phyloP scores from a whole-genome alignment of 169 alveolate genomes.

The Cytauxzoon felis region DNA sequence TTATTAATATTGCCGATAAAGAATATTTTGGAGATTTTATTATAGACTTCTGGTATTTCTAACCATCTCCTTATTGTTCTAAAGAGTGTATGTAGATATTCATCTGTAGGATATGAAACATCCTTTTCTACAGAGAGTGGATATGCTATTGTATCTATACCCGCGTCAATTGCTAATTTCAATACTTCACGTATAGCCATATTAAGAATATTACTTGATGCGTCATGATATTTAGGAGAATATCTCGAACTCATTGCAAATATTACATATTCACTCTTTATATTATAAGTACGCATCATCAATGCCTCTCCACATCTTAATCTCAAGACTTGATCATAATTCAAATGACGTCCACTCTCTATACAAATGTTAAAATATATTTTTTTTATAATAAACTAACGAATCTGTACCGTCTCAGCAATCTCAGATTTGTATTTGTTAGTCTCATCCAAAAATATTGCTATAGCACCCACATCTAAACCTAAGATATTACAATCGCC shows the following conservation, averaged over 20 bases:
- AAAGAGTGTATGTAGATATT: slow-evolving; percentile 29
- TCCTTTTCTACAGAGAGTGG: slow-evolving; percentile 35
- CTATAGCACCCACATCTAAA: slow-evolving; percentile 47
- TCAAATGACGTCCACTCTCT: slow-evolving; percentile 35
- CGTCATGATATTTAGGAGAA: slow-evolving; percentile 55
- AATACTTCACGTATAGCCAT: slow-evolving; percentile 36
- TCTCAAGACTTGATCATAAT: slow-evolving; percentile 15
- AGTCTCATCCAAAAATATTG: slow-evolving; percentile 47
- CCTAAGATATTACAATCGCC: slow-evolving; percentile 36
- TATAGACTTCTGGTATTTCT: slow-evolving; percentile 34
- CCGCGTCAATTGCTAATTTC: slow-evolving; percentile 40
- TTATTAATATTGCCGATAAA: slow-evolving; percentile 10
- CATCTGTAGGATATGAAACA: slow-evolving; percentile 15
- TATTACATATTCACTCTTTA: slow-evolving; percentile 38
- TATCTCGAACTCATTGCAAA: slow-evolving; percentile 40
- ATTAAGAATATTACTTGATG: slow-evolving; percentile 45
- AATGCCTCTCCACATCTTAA: slow-evolving; percentile 41
- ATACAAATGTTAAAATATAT: not conserved
- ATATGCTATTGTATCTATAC: slow-evolving; percentile 32
- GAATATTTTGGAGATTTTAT: slow-evolving; percentile 25
- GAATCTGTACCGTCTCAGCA: slow-evolving; percentile 25
- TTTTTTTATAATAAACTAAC: no score
- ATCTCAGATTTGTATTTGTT: slow-evolving; percentile 10
- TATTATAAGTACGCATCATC: slow-evolving; percentile 37
- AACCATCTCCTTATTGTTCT: slow-evolving; percentile 52